Percentiles rank a stretch among this genome's conserved stretches.
Evolutionary conservation across 2,329 filamentous ascomycete species (phyloP).

Genomic region (Helminthosporium solani): DNA sequence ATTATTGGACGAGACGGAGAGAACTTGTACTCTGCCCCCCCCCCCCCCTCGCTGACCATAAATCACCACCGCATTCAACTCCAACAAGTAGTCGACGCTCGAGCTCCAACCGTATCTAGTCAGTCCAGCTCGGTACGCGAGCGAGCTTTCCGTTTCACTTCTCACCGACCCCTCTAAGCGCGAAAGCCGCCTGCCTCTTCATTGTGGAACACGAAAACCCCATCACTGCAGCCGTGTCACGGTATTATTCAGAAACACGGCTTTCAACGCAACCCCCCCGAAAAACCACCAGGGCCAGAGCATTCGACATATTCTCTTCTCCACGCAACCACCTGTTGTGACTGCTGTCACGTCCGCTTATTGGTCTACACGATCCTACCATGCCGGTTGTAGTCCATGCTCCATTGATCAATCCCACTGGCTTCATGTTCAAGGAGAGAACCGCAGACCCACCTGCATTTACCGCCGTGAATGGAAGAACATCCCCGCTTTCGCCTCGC

Average conservation of each 20-base stretch:
- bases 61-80: no score
- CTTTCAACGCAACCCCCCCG: no score
- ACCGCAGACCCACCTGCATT: conserved; percentile 32
- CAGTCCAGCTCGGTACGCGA: neutral
- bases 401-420: conserved; percentile 27
- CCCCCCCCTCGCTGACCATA: no score
- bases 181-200: conserved; percentile 24
- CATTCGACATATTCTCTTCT: conserved; percentile 4
- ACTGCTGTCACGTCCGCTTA: conserved; percentile 3
- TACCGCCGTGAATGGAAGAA: conserved; percentile 39
- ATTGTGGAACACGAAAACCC: no score
- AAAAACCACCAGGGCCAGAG: conserved; percentile 2
- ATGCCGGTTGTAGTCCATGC: conserved; percentile 41
- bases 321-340: conserved; percentile 3
- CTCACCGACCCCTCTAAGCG: conserved; percentile 14
- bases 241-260: no score
- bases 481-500: conserved; percentile 26
- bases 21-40: neutral
- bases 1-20: neutral
- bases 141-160: neutral
- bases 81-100: no score
- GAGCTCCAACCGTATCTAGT: no score
- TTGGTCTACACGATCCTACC: conserved; percentile 13
- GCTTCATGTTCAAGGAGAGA: conserved; percentile 35
- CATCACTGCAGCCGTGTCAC: no score